Evolutionary conservation across 306 rosid genomes (phyloP).

Genomic region (Acacia acuminata): DNA sequence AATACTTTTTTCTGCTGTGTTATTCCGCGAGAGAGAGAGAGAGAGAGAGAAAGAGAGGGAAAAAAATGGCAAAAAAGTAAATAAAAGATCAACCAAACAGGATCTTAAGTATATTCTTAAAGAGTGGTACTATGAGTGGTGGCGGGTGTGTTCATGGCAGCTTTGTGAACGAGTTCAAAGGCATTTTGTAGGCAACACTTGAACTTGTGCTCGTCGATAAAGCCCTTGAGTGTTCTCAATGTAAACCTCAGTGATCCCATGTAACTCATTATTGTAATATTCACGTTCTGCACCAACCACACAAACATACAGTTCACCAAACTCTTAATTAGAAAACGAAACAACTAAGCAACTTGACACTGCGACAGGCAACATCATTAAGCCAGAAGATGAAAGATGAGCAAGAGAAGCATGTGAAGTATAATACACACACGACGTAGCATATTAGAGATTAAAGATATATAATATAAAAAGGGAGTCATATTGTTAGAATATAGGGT

Average conservation of each 20-base stretch:
- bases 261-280: conserved; percentile 50
- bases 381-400: background rate
- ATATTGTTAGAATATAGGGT: too few relatives aligned
- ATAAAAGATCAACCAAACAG: background rate
- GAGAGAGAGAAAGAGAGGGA: too few relatives aligned
- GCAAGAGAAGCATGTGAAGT: background rate
- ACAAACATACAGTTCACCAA: background rate
- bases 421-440: too few relatives aligned
- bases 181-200: conserved; percentile 53
- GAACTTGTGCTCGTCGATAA: conserved; percentile 43
- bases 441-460: too few relatives aligned
- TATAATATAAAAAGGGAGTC: too few relatives aligned
- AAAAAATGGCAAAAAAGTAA: background rate
- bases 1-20: too few relatives aligned
- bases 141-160: conserved; percentile 32
- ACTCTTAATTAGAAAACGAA: background rate
- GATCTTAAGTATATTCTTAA: background rate
- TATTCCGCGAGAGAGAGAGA: background rate
- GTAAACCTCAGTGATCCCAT: conserved; percentile 45
- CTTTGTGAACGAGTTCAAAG: conserved; percentile 39
- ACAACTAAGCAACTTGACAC: background rate
- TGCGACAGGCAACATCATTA: background rate
- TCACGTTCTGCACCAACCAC: conserved; percentile 42
- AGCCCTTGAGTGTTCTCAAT: conserved; percentile 39
- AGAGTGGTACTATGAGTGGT: background rate